Conservation (phyloP, 2,329 filamentous ascomycete species). For the Epichloe baconii region DNA sequence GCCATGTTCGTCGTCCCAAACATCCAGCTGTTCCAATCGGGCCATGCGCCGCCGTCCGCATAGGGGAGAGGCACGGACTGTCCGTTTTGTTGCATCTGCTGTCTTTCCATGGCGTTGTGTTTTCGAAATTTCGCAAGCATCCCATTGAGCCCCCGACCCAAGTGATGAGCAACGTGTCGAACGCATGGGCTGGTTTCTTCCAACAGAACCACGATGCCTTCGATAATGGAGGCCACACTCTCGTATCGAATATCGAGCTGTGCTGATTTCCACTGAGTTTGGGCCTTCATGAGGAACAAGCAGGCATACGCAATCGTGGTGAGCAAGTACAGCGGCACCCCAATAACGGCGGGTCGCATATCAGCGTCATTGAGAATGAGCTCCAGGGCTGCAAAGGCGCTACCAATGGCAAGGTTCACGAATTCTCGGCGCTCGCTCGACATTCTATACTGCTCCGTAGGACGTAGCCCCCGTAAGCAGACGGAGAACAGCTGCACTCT, state of each 20-base stretch:
- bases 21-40: slow-evolving; percentile 17
- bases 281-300: slow-evolving; percentile 21
- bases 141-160: slow-evolving; percentile 15
- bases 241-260: slow-evolving; percentile 17
- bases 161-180: slow-evolving; percentile 17
- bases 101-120: slow-evolving; percentile 5
- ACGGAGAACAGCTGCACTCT: slow-evolving; percentile 36
- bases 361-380: slow-evolving; percentile 18
- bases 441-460: slow-evolving; percentile 24
- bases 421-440: slow-evolving; percentile 30
- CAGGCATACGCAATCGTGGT: slow-evolving; percentile 20
- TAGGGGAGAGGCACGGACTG: slow-evolving; percentile 1
- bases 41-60: neutral
- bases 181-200: slow-evolving; percentile 14
- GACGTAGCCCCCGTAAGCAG: slow-evolving; percentile 25
- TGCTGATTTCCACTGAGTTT: slow-evolving; percentile 17
- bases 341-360: slow-evolving; percentile 18
- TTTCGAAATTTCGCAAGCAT: slow-evolving; percentile 19
- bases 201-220: slow-evolving; percentile 13
- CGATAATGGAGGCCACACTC: slow-evolving; percentile 16
- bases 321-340: slow-evolving; percentile 19
- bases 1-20: slow-evolving; percentile 9
- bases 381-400: slow-evolving; percentile 17
- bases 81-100: slow-evolving; percentile 3
- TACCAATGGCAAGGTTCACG: slow-evolving; percentile 26